Evolutionary conservation across 768 basidiomycete species (phyloP).

Genomic region (Cystofilobasidium bisporidii): DNA sequence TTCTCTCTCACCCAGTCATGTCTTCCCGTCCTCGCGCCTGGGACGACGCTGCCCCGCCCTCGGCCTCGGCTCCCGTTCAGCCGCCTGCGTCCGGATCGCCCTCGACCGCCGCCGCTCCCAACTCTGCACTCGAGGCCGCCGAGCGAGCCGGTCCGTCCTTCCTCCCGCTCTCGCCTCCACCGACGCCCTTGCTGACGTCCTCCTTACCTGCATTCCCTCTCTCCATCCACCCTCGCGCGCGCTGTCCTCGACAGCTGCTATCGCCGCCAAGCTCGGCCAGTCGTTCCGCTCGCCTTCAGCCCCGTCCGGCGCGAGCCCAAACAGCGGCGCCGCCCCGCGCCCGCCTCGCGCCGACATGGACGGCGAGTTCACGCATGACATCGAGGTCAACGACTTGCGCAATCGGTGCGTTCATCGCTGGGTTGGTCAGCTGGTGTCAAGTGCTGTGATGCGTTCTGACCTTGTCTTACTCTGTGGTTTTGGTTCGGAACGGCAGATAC

Average conservation of each 20-base stretch:
- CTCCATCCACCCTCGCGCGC: neutral
- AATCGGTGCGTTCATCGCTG: conserved; percentile 56
- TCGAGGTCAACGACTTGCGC: conserved; percentile 92
- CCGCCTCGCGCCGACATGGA: conserved; percentile 46
- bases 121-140: conserved; percentile 17
- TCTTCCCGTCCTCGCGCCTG: conserved; percentile 1
- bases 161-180: neutral
- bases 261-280: conserved; percentile 90
- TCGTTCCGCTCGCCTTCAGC: conserved; percentile 51
- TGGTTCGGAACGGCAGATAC: conserved; percentile 43
- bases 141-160: conserved; percentile 22
- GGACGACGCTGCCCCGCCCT: conserved; percentile 7
- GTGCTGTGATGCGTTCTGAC: no score
- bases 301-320: conserved; percentile 12
- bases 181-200: neutral
- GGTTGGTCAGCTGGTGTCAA: no score
- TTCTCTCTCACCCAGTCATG: neutral
- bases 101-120: neutral
- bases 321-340: conserved; percentile 30
- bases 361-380: conserved; percentile 75
- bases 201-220: no score
- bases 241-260: conserved; percentile 49
- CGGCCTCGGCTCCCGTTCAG: neutral
- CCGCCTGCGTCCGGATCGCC: neutral
- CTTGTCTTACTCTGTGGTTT: neutral